Evolutionary conservation across 768 basidiomycete genomes (phyloP), one percentile per base, ranked within the genome.

Genomic region (Rhizopogon vesiculosus): DNA sequence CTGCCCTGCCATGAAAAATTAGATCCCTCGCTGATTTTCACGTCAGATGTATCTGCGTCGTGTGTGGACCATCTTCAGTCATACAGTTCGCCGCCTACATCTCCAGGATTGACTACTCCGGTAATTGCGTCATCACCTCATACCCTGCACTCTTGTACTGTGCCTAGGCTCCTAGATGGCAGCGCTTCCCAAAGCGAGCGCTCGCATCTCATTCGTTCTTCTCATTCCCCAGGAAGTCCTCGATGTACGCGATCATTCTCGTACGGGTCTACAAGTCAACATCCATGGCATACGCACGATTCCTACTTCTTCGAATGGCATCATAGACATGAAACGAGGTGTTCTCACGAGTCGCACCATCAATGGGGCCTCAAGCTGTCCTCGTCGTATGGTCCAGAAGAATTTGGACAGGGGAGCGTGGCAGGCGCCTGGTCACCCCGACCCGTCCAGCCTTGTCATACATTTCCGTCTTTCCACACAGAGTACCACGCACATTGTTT

Each of bases 21-120:
- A 38, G 12, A 41, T 15, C 15, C 5, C 48, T 38, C 19, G 22
- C 18, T 57, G 15, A 33, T 45, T 9, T 25, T 35, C 16, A 6
- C 9, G 10, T 38, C 61, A 92, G 91, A 89, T 62, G 68, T 82
- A 44, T 91, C 89, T 18, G 89, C 86, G 0, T 78, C 86, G 3
- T 91, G 83, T 61, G 91, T 91, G 12, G 84, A 91, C 53, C 77
- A 75, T 52, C 77, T 92, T 0, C 84, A 89, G 1, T 81, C 83
- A 2, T 79, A 83, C 54, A 70, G 80, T 1, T 87, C 87, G 2
- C 76, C 78, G 3, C 70, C 78, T 6, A 58, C 78, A 22, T 74
- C 81, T 12, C 70, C 70, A 18, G 53, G 52, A 8, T 51, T 64
- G n/a, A 75, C 74, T 13, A 58, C 71, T 61, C 45, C 64, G 54